phyloP scores from a whole-genome alignment of 1,139 yeast species.

The Taphrina flavorubra region DNA sequence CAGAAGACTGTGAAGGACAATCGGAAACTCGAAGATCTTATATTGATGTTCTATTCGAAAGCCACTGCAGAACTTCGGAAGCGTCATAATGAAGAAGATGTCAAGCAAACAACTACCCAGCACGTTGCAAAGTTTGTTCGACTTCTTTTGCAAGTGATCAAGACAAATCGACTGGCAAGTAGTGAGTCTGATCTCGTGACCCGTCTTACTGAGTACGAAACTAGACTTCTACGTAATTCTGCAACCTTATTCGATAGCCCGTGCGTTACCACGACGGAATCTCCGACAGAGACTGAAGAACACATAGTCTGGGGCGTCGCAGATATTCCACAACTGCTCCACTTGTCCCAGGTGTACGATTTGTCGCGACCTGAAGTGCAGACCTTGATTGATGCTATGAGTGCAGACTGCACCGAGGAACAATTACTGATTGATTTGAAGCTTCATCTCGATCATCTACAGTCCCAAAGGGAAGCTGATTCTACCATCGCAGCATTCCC shows the following conservation, averaged over 20 bases:
- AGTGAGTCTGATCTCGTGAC: constrained; percentile 23
- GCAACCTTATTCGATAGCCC: background rate
- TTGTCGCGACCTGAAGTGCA: constrained; percentile 6
- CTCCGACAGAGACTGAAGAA: background rate
- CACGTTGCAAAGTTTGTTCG: constrained; percentile 67
- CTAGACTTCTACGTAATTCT: constrained; percentile 22
- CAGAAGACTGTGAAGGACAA: constrained; percentile 54
- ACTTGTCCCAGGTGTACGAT: constrained; percentile 6
- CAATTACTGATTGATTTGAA: constrained; percentile 22
- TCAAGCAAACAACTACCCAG: constrained; percentile 58
- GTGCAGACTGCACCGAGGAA: constrained; percentile 11
- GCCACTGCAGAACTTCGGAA: constrained; percentile 69
- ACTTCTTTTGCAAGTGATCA: constrained; percentile 57
- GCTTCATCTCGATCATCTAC: constrained; percentile 10
- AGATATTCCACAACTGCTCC: background rate
- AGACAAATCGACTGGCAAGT: constrained; percentile 47
- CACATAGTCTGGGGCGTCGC: background rate
- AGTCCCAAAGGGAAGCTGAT: background rate
- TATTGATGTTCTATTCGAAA: constrained; percentile 68
- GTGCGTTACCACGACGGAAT: background rate
- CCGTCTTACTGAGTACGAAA: constrained; percentile 32
- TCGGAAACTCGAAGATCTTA: constrained; percentile 65
- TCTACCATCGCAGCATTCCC: constrained; percentile 9
- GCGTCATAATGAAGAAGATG: constrained; percentile 55
- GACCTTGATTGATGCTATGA: constrained; percentile 9